These are phyloP conservation scores for Canavalia ensiformis DNA, from an alignment of 306 rosid genomes.

Conservation along the genomic window DNA sequence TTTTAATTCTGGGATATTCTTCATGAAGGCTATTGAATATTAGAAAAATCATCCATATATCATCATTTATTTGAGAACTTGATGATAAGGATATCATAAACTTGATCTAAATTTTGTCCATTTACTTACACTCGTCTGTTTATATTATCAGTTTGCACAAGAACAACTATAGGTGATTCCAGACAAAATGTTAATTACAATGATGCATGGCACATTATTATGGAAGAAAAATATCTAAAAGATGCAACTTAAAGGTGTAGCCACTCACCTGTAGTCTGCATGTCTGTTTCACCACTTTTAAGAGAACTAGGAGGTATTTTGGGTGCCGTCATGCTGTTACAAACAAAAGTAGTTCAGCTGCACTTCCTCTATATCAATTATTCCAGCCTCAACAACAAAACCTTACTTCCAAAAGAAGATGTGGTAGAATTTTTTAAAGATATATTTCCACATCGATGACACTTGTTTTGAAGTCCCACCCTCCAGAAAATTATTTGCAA, in stretches of 20 bases:
- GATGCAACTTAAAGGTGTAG: constrained; percentile 39
- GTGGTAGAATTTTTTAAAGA: constrained; percentile 14
- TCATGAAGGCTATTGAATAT: background rate
- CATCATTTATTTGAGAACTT: no score
- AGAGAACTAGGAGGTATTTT: constrained; percentile 81
- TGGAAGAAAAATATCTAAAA: constrained; percentile 1
- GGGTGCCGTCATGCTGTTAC: constrained; percentile 93
- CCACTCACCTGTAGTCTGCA: constrained; percentile 77
- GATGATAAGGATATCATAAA: background rate
- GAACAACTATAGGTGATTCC: constrained; percentile 21
- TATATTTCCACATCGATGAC: background rate
- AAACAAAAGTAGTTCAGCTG: constrained; percentile 42
- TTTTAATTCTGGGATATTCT: background rate
- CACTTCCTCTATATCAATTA: constrained; percentile 35
- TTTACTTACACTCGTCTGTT: background rate
- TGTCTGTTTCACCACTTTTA: constrained; percentile 81
- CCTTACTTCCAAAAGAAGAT: constrained; percentile 34
- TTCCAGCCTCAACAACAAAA: constrained; percentile 28
- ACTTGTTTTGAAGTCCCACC: constrained; percentile 37
- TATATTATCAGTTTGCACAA: background rate
- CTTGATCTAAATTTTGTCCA: background rate
- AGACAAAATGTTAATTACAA: constrained; percentile 4
- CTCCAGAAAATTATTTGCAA: constrained; percentile 22
- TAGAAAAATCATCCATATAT: background rate
- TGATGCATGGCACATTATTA: constrained; percentile 17